Conservation (phyloP, 2,329 filamentous ascomycete genomes). For the Ramularia endophylla region DNA sequence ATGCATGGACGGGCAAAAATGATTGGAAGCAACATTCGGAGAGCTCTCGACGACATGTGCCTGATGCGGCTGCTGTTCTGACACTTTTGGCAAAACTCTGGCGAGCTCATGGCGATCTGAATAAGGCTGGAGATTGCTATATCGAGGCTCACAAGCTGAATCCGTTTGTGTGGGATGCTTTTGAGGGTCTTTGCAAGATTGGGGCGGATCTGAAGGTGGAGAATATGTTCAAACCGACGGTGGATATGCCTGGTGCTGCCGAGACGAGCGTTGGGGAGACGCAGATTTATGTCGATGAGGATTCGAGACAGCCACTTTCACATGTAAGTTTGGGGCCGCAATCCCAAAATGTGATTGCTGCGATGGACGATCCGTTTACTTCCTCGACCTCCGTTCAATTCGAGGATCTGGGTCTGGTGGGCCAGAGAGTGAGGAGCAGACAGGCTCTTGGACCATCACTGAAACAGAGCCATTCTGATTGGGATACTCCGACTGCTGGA, state of each 20-base stretch:
- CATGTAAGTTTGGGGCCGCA: conserved; percentile 4
- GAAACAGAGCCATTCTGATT: conserved; percentile 20
- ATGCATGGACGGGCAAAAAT: conserved; percentile 68
- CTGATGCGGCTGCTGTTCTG: conserved; percentile 77
- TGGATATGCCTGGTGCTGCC: conserved; percentile 50
- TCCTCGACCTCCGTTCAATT: conserved; percentile 20
- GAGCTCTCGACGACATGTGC: conserved; percentile 64
- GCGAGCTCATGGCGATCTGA: conserved; percentile 70
- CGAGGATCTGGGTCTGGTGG: conserved; percentile 32
- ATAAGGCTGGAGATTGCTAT: conserved; percentile 78
- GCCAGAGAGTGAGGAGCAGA: conserved; percentile 38
- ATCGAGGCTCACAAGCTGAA: conserved; percentile 85
- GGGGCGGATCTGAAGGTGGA: conserved; percentile 71
- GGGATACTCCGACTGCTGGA: conserved; percentile 46
- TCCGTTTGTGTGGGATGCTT: conserved; percentile 98
- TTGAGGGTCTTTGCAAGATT: conserved; percentile 78
- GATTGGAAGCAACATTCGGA: conserved; percentile 75
- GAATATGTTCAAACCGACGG: conserved; percentile 77
- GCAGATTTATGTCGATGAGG: conserved; percentile 28
- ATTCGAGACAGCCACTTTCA: conserved; percentile 15
- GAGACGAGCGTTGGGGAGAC: conserved; percentile 11
- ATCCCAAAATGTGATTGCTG: conserved; percentile 4
- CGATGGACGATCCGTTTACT: conserved; percentile 40
- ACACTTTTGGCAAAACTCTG: conserved; percentile 85
- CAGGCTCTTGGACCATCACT: conserved; percentile 24